Conservation (phyloP, 768 basidiomycete species). For the Pleurotus platypus region DNA sequence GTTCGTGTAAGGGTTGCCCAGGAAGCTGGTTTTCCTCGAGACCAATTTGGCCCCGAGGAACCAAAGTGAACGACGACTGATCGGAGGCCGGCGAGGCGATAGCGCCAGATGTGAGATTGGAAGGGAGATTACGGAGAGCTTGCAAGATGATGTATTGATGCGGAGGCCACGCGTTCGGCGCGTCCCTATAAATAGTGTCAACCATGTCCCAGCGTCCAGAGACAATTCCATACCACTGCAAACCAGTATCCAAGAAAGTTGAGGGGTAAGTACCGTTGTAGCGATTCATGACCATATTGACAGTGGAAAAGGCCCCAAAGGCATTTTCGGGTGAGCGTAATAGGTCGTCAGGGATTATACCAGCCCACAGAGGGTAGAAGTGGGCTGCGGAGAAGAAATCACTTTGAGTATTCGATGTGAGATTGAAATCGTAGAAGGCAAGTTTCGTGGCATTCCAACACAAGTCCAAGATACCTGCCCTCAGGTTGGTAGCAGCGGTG, state of each 20-base stretch:
- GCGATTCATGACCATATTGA: constrained; percentile 76
- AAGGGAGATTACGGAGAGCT: constrained; percentile 71
- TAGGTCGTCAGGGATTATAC: constrained; percentile 76
- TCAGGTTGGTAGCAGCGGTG: constrained; percentile 51
- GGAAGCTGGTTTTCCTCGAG: constrained; percentile 69
- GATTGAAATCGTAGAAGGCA: constrained; percentile 91
- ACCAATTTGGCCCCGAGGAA: constrained; percentile 82
- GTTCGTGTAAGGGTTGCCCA: constrained; percentile 51
- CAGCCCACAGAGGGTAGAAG: constrained; percentile 86
- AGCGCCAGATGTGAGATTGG: constrained; percentile 57
- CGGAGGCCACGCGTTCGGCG: constrained; percentile 88
- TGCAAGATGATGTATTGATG: constrained; percentile 79
- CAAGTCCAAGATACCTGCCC: constrained; percentile 77
- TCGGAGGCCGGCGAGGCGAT: constrained; percentile 49
- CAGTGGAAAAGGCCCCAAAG: constrained; percentile 66
- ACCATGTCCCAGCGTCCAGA: neutral
- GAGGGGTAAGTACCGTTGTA: constrained; percentile 87
- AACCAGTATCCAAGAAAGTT: constrained; percentile 73
- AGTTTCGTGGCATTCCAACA: constrained; percentile 80
- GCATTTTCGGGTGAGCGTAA: constrained; percentile 51
- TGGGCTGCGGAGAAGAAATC: constrained; percentile 68
- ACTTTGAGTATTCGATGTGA: constrained; percentile 62
- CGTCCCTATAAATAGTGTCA: constrained; percentile 48
- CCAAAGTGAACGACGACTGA: constrained; percentile 60
- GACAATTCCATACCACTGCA: constrained; percentile 61